These are phyloP conservation scores for Scheffersomyces illinoinensis DNA, from an alignment of 1,139 yeast genomes.

Conservation along the genomic window DNA sequence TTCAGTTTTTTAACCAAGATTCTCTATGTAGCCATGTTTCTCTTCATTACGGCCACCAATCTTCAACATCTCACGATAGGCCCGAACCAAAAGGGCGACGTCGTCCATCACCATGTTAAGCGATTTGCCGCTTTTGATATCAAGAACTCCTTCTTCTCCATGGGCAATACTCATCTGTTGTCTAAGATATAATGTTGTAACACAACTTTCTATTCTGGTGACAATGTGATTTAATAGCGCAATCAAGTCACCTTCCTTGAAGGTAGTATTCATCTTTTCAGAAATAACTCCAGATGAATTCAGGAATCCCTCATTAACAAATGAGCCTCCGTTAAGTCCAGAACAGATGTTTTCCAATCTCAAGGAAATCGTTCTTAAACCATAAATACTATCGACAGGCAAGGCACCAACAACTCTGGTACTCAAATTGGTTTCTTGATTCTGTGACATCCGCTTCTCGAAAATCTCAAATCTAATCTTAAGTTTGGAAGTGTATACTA, in stretches of 20 bases:
- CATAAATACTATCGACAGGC: conserved; percentile 47
- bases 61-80: not conserved
- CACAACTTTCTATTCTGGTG: conserved; percentile 63
- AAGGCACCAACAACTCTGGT: conserved; percentile 39
- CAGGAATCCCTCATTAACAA: conserved; percentile 28
- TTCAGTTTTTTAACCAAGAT: not conserved
- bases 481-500: conserved; percentile 71
- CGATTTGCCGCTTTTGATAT: conserved; percentile 21
- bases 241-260: conserved; percentile 39
- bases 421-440: conserved; percentile 15
- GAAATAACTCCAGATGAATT: conserved; percentile 27
- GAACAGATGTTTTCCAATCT: conserved; percentile 53
- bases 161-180: conserved; percentile 28
- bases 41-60: not conserved
- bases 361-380: conserved; percentile 48
- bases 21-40: not conserved
- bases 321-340: conserved; percentile 26
- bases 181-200: conserved; percentile 34
- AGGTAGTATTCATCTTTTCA: conserved; percentile 21
- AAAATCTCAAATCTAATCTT: conserved; percentile 55
- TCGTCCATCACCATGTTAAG: conserved; percentile 30
- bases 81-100: conserved; percentile 12
- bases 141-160: conserved; percentile 27
- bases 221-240: conserved; percentile 62
- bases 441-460: conserved; percentile 27